phyloP scores from a whole-genome alignment of 2,329 filamentous ascomycete genomes.

The Ophiostoma australiae region DNA sequence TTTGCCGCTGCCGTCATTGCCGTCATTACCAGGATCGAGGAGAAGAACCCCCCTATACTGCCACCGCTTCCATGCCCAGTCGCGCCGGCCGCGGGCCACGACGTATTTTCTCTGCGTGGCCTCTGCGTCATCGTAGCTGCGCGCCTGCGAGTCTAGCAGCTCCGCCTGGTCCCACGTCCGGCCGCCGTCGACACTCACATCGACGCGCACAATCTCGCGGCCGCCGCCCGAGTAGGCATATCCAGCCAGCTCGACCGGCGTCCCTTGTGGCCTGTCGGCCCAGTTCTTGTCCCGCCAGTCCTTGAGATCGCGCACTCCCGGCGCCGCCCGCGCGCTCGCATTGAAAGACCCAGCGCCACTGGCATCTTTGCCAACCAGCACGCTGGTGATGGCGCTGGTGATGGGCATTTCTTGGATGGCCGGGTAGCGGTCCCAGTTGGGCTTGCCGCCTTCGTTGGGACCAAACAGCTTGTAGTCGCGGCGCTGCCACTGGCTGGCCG shows the following conservation, averaged over 20 bases:
- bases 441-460: slow-evolving; percentile 53
- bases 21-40: slow-evolving; percentile 22
- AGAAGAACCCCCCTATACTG: slow-evolving; percentile 46
- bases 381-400: slow-evolving; percentile 58
- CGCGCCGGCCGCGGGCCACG: slow-evolving; percentile 33
- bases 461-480: slow-evolving; percentile 66
- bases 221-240: slow-evolving; percentile 67
- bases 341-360: background rate
- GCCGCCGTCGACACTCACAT: slow-evolving; percentile 60
- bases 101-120: background rate
- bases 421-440: slow-evolving; percentile 58
- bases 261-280: background rate
- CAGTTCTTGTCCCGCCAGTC: slow-evolving; percentile 23
- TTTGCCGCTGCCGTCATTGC: background rate
- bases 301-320: slow-evolving; percentile 25
- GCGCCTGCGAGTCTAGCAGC: slow-evolving; percentile 46
- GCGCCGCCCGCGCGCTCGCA: slow-evolving; percentile 19
- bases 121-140: slow-evolving; percentile 1
- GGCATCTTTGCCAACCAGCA: slow-evolving; percentile 37
- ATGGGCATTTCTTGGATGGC: slow-evolving; percentile 66
- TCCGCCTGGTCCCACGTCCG: slow-evolving; percentile 59
- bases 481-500: slow-evolving; percentile 59
- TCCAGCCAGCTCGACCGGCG: slow-evolving; percentile 47
- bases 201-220: slow-evolving; percentile 60
- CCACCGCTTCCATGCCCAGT: slow-evolving; percentile 64